Conservation (phyloP, 257 asterid genomes). For the Thymus quinquecostatus region DNA sequence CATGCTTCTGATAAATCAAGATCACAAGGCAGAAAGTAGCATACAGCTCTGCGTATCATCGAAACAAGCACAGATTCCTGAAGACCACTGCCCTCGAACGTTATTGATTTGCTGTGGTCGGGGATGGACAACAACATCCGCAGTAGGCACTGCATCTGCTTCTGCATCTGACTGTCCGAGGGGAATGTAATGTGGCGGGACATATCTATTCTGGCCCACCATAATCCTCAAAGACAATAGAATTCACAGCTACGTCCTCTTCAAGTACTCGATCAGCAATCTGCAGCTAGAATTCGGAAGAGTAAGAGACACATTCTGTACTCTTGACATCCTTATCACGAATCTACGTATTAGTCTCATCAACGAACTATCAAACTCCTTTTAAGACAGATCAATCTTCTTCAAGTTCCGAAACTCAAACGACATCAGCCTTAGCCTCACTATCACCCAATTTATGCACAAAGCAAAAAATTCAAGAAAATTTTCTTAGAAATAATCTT, state of each 20-base stretch:
- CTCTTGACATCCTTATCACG: neutral
- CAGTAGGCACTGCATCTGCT: constrained; percentile 42
- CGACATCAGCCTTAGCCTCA: constrained; percentile 5
- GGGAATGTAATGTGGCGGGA: constrained; percentile 85
- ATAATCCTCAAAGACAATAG: constrained; percentile 34
- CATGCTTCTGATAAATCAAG: constrained; percentile 66
- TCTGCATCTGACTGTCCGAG: constrained; percentile 64
- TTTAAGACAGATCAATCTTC: neutral
- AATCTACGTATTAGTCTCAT: neutral
- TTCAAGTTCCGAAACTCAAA: constrained; percentile 12
- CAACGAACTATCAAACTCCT: neutral
- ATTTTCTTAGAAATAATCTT: neutral
- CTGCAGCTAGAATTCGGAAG: constrained; percentile 36
- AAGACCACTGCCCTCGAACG: constrained; percentile 74
- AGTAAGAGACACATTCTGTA: constrained; percentile 24
- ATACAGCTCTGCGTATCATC: constrained; percentile 96
- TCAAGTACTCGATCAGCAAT: constrained; percentile 33
- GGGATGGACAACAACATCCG: constrained; percentile 32
- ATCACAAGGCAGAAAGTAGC: constrained; percentile 66
- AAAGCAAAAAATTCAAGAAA: neutral
- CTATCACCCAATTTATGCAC: neutral
- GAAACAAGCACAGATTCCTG: constrained; percentile 97
- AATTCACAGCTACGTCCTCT: constrained; percentile 27
- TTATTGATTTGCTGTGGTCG: constrained; percentile 35
- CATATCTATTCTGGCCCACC: constrained; percentile 55